Base-by-base conservation (phyloP, 192 early-diverging fungal genomes). In the Backusella liffmaniae region DNA sequence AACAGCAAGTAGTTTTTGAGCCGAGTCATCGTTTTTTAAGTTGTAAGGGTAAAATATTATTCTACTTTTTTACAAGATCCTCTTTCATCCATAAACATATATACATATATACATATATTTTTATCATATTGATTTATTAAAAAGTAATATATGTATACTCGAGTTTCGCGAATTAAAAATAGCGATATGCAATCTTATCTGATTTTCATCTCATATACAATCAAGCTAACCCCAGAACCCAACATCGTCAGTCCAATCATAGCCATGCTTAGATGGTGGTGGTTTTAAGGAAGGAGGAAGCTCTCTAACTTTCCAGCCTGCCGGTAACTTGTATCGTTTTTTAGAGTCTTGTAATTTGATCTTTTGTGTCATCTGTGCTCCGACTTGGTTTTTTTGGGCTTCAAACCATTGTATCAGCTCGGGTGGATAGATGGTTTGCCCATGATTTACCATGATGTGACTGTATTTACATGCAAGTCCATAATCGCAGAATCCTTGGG, bases 241-340 rank as follows among this genome's bases (percentile, higher is more conserved):
- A 70, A 62, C 8, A 37, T 69, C 75, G 30, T 78, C 15, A 32
- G 70, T 70, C 76, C 76, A 85, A 36, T 84, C 76, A 36, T 84
- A 84, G 5, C 78, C 84, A 8, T 51, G 39, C 34, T 41, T 68
- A 3, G 74, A 46, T 5, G 77, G 78, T 5, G 83, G 83, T 18
- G 79, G 81, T 46, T 77, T 73, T 26, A 85, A 62, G 4, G 84
- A 85, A 67, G 76, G 78, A 16, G 81, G 79, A 16, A 85, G 23
- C 37, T 82, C 78, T n/a, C 65, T 72, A 32, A 75, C 41, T 21
- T 81, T 77, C 74, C 81, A 80, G 1, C 81, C 78, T 13, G 77
- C 12, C 1, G 84, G 84, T 26, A 85, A 46, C 44, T 70, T 74
- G 62, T 84, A 84, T 16, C 65, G 41, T 12, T 32, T 68, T 35